Percentiles rank a stretch among this genome's conserved stretches.
phyloP scores from a whole-genome alignment of 805 yeast genomes.

The Kazachstania africana region DNA sequence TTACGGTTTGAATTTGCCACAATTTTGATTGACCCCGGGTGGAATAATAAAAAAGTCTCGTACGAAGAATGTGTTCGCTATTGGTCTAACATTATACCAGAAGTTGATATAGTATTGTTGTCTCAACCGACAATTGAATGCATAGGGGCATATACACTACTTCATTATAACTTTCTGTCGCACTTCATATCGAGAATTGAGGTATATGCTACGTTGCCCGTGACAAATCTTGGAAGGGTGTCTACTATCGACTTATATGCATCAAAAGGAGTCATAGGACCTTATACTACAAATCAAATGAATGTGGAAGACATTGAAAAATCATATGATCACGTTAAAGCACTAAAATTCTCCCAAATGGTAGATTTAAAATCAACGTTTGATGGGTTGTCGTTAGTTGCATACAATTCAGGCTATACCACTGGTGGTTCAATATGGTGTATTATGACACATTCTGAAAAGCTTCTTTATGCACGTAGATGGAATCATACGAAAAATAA shows the following conservation, averaged over 20 bases:
- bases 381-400: conserved; percentile 57
- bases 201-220: conserved; percentile 83
- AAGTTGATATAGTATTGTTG: conserved; percentile 59
- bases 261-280: conserved; percentile 64
- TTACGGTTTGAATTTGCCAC: conserved; percentile 46
- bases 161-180: conserved; percentile 46
- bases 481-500: conserved; percentile 94
- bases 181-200: conserved; percentile 51
- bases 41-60: conserved; percentile 45
- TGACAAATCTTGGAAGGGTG: conserved; percentile 73
- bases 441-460: conserved; percentile 60
- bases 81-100: conserved; percentile 32
- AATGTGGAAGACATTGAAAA: conserved; percentile 69
- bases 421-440: conserved; percentile 92
- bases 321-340: conserved; percentile 57
- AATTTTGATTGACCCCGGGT: conserved; percentile 61
- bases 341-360: conserved; percentile 73
- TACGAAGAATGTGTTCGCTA: conserved; percentile 21
- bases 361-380: conserved; percentile 46
- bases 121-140: conserved; percentile 79
- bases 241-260: conserved; percentile 77
- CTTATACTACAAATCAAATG: conserved; percentile 41
- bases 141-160: conserved; percentile 64
- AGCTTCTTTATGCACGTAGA: conserved; percentile 75
- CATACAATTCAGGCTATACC: conserved; percentile 84